phyloP scores from a whole-genome alignment of 2,329 filamentous ascomycete species.

The Plectosphaerella plurivora region DNA sequence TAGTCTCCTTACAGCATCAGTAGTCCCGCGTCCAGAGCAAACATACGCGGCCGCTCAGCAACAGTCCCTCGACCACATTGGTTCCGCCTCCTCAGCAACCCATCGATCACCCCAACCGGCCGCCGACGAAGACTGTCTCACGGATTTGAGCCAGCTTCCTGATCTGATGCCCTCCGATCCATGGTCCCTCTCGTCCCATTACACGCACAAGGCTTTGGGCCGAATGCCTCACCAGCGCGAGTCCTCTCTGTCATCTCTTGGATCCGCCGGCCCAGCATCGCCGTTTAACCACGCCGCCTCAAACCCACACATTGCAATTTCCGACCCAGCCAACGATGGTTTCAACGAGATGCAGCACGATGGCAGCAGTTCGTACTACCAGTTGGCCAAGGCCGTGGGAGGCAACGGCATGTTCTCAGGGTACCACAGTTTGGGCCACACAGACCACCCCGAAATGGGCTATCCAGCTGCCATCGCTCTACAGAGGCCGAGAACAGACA shows the following conservation, averaged over 20 bases:
- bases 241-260: conserved; percentile 56
- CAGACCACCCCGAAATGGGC: conserved; percentile 28
- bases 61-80: background rate
- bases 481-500: conserved; percentile 31
- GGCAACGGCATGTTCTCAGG: conserved; percentile 32
- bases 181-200: conserved; percentile 32
- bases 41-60: background rate
- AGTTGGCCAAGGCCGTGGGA: conserved; percentile 39
- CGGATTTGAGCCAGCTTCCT: conserved; percentile 2
- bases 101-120: conserved; percentile 5
- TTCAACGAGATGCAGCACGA: conserved; percentile 39
- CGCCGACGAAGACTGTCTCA: conserved; percentile 3
- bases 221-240: conserved; percentile 52
- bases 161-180: conserved; percentile 37
- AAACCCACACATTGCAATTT: conserved; percentile 54
- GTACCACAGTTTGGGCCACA: conserved; percentile 33
- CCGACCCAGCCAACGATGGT: conserved; percentile 42
- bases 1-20: background rate
- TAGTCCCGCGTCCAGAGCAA: background rate
- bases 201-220: conserved; percentile 29
- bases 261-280: conserved; percentile 56
- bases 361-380: conserved; percentile 34
- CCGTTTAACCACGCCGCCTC: conserved; percentile 51
- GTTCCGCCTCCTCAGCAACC: conserved; percentile 1
- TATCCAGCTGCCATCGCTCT: conserved; percentile 35